Conservation (phyloP, 371 early-diverging fungal genomes). For the Mucor indicus region DNA sequence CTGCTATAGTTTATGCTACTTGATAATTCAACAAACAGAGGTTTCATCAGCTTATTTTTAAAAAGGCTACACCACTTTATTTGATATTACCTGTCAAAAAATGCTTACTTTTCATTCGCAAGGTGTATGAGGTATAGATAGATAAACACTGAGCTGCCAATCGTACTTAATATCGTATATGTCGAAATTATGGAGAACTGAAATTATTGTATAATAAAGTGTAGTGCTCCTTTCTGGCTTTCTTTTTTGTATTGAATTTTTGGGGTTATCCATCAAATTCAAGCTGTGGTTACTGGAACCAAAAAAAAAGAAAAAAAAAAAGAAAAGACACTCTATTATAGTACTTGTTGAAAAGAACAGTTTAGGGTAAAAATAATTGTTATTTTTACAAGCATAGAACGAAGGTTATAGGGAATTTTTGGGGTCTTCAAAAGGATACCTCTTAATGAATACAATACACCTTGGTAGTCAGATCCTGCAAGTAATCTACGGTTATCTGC, state of each 20-base stretch:
- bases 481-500: no score
- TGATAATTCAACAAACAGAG: conserved; percentile 17
- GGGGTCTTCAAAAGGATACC: no score
- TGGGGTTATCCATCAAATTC: conserved; percentile 7
- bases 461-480: no score
- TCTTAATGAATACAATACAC: no score
- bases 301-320: no score
- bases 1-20: conserved; percentile 6
- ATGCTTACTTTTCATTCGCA: conserved; percentile 9
- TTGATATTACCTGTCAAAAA: conserved; percentile 9
- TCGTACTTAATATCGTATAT: conserved; percentile 11
- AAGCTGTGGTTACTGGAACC: conserved; percentile 3
- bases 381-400: no score
- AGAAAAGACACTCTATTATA: not conserved
- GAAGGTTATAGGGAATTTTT: no score
- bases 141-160: conserved; percentile 1
- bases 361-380: no score
- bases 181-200: conserved; percentile 9
- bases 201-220: conserved; percentile 6
- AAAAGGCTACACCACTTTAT: conserved; percentile 14
- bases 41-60: conserved; percentile 8
- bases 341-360: no score
- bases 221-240: conserved; percentile 7
- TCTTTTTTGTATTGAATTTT: conserved; percentile 11
- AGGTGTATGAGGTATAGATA: conserved; percentile 1